phyloP scores from a whole-genome alignment of 2,329 filamentous ascomycete species.

The Colletotrichum sp. region DNA sequence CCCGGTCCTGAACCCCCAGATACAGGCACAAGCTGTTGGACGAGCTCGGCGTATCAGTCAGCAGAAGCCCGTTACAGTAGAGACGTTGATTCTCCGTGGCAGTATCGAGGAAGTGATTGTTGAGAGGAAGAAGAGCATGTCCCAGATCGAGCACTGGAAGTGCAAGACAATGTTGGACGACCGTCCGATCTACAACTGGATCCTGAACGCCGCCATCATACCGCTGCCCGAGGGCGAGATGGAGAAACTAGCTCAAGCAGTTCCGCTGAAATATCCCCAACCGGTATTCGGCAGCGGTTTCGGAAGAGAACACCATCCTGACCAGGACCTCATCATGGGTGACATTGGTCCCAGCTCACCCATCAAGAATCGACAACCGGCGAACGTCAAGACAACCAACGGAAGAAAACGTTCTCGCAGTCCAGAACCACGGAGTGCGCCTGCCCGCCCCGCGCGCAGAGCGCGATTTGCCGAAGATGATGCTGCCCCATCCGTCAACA shows the following conservation, averaged over 20 bases:
- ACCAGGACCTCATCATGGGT: constrained; percentile 48
- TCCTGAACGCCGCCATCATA: constrained; percentile 55
- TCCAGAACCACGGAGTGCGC: constrained; percentile 1
- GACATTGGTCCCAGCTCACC: constrained; percentile 15
- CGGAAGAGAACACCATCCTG: constrained; percentile 45
- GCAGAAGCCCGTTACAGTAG: constrained; percentile 77
- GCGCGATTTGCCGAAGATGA: constrained; percentile 31
- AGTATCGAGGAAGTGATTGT: constrained; percentile 89
- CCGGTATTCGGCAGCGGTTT: constrained; percentile 58
- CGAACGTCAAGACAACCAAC: background rate
- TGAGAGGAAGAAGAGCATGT: constrained; percentile 76
- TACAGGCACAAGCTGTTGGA: constrained; percentile 91
- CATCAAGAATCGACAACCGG: background rate
- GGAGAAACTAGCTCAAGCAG: constrained; percentile 53
- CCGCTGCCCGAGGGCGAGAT: constrained; percentile 29
- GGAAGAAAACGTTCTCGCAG: constrained; percentile 28
- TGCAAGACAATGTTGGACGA: constrained; percentile 65
- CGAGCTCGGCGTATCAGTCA: constrained; percentile 89
- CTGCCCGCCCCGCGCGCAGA: constrained; percentile 33
- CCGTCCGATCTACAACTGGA: constrained; percentile 63
- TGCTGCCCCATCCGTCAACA: background rate
- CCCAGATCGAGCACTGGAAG: constrained; percentile 64
- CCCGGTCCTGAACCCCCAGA: constrained; percentile 82
- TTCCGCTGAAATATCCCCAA: constrained; percentile 48
- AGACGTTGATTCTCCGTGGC: constrained; percentile 80